These are phyloP conservation scores for Prosopis cineraria DNA, from an alignment of 306 rosid species.

Conservation along the genomic window DNA sequence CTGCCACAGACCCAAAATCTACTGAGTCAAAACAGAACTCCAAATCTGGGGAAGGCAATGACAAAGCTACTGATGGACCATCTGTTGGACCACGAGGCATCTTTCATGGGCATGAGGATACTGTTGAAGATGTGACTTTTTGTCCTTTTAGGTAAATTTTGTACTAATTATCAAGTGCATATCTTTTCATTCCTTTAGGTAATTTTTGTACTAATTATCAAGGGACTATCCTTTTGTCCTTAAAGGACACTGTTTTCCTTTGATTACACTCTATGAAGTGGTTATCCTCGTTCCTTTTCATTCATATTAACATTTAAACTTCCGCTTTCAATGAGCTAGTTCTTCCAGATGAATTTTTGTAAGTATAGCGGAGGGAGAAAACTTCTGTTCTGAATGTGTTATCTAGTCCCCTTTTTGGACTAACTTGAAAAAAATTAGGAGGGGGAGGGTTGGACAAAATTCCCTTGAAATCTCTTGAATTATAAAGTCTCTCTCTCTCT, in stretches of 20 bases:
- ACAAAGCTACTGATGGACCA: constrained; percentile 76
- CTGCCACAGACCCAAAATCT: constrained; percentile 70
- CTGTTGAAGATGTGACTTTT: constrained; percentile 98
- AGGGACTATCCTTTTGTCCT: neutral
- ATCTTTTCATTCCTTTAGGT: constrained; percentile 98
- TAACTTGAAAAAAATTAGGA: neutral
- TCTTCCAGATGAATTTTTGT: neutral
- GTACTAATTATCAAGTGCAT: neutral
- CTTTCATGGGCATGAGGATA: constrained; percentile 89
- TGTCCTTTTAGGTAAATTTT: constrained; percentile 88
- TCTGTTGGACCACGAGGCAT: constrained; percentile 93
- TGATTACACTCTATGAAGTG: neutral
- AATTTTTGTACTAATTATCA: constrained; percentile 24
- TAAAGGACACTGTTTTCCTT: neutral
- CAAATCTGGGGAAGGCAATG: constrained; percentile 77
- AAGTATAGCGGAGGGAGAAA: neutral
- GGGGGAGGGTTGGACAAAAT: neutral
- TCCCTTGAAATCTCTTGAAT: constrained; percentile 12
- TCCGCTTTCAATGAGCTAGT: neutral
- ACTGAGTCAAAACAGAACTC: constrained; percentile 72
- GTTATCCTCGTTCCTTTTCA: constrained; percentile 13
- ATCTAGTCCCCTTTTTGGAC: neutral
- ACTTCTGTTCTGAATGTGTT: constrained; percentile 6
- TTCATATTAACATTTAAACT: constrained; percentile 7
- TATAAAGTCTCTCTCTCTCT: neutral